Conservation (phyloP, 148 eudicot species). For the Simmondsia chinensis region DNA sequence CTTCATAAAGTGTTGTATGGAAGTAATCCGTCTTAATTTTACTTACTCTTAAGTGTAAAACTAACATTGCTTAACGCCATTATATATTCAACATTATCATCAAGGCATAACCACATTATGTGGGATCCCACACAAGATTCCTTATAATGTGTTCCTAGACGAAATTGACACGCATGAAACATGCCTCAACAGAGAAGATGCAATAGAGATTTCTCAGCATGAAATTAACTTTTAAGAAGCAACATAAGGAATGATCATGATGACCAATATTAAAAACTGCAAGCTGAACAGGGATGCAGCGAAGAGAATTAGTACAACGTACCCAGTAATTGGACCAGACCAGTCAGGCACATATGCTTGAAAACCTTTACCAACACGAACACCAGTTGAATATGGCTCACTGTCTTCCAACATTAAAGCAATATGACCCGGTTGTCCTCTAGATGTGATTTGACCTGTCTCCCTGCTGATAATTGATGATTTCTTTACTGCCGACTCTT, state of each 20-base stretch:
- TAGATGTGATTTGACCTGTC: constrained; percentile 23
- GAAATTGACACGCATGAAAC: too few relatives aligned
- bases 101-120: too few relatives aligned
- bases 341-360: constrained; percentile 87
- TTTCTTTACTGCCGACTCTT: constrained; percentile 26
- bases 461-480: constrained; percentile 30
- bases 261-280: not conserved
- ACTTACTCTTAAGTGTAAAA: too few relatives aligned
- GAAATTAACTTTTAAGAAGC: not conserved
- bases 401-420: constrained; percentile 46
- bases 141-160: too few relatives aligned
- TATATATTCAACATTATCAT: too few relatives aligned
- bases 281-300: not conserved
- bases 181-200: constrained; percentile 1
- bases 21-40: too few relatives aligned
- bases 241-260: not conserved
- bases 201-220: not conserved
- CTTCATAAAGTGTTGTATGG: too few relatives aligned
- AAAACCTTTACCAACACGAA: constrained; percentile 75
- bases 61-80: too few relatives aligned
- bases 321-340: constrained; percentile 56
- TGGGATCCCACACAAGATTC: too few relatives aligned
- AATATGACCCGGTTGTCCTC: constrained; percentile 37
- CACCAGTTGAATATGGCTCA: constrained; percentile 39
- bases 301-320: constrained; percentile 22